Evolutionary conservation across 768 basidiomycete species (phyloP), one percentile per base, ranked within the genome.

Genomic region (Ramaria sp.): DNA sequence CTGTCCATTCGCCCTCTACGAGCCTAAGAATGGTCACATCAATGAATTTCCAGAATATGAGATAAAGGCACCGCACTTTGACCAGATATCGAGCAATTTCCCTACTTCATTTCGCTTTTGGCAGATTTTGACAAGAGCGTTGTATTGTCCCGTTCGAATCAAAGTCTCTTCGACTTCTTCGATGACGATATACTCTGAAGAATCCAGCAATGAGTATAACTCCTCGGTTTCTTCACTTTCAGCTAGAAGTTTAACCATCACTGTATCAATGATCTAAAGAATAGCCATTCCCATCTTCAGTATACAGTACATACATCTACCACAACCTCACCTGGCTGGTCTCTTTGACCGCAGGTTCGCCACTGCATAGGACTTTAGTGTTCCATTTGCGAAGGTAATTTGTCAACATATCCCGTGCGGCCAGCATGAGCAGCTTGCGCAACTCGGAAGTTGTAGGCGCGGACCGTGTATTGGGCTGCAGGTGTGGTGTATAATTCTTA

Each of bases 401-500:
- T 57, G 80, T 75, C 37, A 96, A 69, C 88, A 92, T 94, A 38
- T 86, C 81, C 42, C 71, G 70, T 5, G 92, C 88, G 15, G 83
- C 78, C 51, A 71, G 71, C 27, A 73, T 69, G 44, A 95, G 69
- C 39, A 83, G 77, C 55, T 74, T 76, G 47, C 78, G 72, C 55
- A 93, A 72, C 62, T 85, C 85, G 18, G 77, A 75, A 2, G 89
- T 81, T 3, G 85, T 76, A 13, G 84, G 81, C 5, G 89, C 83
- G 20, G 75, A 71, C 25, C 75, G 77, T 3, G 84, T 82, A 61
- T 80, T 74, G 18, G 82, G 86, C 24, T 79, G 67, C 61, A 95
- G 77, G 69, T 93, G 85, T 15, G 92, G 91, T 42, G 87, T 88
- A 66, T 94, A 93, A 64, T 93, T 92, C 74, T 79, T 78, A 75